Evolutionary conservation across 306 rosid species (phyloP).

Genomic region (Cucumis cinereus): DNA sequence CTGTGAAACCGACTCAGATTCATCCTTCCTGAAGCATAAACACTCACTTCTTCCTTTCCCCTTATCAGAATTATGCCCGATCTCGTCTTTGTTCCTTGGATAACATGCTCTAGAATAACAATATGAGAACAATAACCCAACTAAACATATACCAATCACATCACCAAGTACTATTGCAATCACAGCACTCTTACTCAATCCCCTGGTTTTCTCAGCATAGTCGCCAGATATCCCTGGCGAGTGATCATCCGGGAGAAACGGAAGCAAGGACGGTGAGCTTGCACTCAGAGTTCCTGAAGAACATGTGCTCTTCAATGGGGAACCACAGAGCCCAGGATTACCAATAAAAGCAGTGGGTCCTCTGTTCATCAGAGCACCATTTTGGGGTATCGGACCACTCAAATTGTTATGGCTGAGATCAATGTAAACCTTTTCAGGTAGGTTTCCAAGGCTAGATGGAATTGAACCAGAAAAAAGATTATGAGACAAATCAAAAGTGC

Average conservation of each 20-base stretch:
- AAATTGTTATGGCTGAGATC: conserved; percentile 80
- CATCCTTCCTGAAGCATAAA: conserved; percentile 72
- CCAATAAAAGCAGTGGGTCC: conserved; percentile 99
- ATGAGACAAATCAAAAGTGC: conserved; percentile 86
- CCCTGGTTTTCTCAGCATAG: conserved; percentile 34
- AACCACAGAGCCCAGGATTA: conserved; percentile 86
- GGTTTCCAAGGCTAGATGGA: conserved; percentile 78
- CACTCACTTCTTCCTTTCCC: conserved; percentile 58
- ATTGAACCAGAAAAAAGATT: conserved; percentile 68
- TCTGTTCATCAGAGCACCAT: conserved; percentile 92
- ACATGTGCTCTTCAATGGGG: conserved; percentile 88
- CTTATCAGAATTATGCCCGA: conserved; percentile 22
- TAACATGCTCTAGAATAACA: conserved; percentile 59
- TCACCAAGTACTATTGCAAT: conserved; percentile 77
- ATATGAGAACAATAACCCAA: conserved; percentile 74
- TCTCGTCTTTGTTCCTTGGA: conserved; percentile 33
- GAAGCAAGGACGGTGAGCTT: conserved; percentile 52
- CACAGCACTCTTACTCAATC: conserved; percentile 56
- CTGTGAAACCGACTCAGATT: conserved; percentile 60
- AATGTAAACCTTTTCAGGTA: conserved; percentile 96
- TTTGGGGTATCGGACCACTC: conserved; percentile 86
- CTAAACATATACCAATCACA: conserved; percentile 67
- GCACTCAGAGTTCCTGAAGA: conserved; percentile 39
- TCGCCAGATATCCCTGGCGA: conserved; percentile 25
- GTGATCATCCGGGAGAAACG: conserved; percentile 46